Base-by-base conservation (phyloP, 2,329 filamentous ascomycete species). In the Verruconis gallopava region DNA sequence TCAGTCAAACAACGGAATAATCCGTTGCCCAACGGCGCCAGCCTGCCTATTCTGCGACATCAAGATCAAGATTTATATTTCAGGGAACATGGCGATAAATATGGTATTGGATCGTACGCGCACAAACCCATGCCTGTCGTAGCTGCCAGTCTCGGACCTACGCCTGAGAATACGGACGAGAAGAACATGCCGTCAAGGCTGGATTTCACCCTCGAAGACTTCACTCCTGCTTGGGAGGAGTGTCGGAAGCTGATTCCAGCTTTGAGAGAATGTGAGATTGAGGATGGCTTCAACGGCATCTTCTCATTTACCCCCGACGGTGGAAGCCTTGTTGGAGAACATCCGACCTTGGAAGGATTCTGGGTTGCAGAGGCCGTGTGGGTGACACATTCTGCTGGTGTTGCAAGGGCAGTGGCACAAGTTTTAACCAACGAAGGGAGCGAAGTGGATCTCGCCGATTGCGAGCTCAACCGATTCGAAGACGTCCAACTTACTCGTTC, bases 261-360 rank as follows among this genome's bases (percentile, higher is more conserved):
- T 1, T 57, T 79, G 3, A 55, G 58, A 3, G 59, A 72, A 3
- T 66, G 59, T 12, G 55, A 73, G 44, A 67, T 79, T 4, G 68
- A 61, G 0, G 68, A 76, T 32, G 76, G 74, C 0, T 79, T 79
- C 63, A 79, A 79, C 49, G 75, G 75, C 2, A 67, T 79, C 49
- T 75, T 79, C 55, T 79, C 75, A 0, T 79, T 79, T 51, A 79
- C 75, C 0, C 75, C 75, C 0, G 75, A 79, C 40, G 75, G 75
- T 1, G 73, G 72, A 0, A 71, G 75, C 0, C 62, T 79, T 0
- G 62, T 79, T 2, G 75, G 75, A 2, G 66, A 71, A 49, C 64
- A 72, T 0, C 73, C 75, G 4, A 66, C 65, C 12, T 55, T 79
- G 0, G 71, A 77, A 36, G 72, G 72, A 11, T 79, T 79, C 56